Evolutionary conservation across 2,329 filamentous ascomycete genomes (phyloP), one percentile per base, ranked within the genome.

Genomic region (Kalmusia sp.): DNA sequence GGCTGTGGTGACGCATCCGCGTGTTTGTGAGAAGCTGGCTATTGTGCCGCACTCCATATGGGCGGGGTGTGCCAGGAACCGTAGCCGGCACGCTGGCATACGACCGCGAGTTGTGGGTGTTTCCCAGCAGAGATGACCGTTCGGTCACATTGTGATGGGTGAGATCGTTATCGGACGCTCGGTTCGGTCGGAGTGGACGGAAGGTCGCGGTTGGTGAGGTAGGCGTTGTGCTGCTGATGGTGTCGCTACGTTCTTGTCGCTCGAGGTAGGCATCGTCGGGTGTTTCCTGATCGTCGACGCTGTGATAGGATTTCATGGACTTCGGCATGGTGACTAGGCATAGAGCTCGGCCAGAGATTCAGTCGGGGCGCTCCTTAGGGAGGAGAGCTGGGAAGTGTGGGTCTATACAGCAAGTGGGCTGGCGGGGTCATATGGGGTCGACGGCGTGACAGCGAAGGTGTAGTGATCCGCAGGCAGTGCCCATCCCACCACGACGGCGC

Each of bases 41-140:
- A 48, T 75, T 71, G 55, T 76, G 70, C 37, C 77, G 57, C 58
- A 65, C 73, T 56, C 41, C 65, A 65, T 62, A 68, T 7, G 76
- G 76, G 15, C 75, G 67, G 14, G 79, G 77, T 7, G 79, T 80
- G 47, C 69, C 73, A 0, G 75, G 73, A 37, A 62, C 64, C 2
- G 72, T 74, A 2, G 67, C 65, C 2, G 76, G 75, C 38, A 76
- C 70, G 55, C 75, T 79, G 41, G 66, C 76, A 64, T 81, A 82
- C n/a, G 73, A 75, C 9, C 68, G 66, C 31, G 46, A 55, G 41
- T 57, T 53, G 24, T 66, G 66, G 25, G 63, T 61, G 51, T 76
- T 67, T 3, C 71, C 76, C 3, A 84, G 76, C 52, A 84, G 64
- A 51, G 77, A 76, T 6, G 80, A 78, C 15, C 72, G 73, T 64